Evolutionary conservation across 176 grass and related monocot genomes (phyloP), one percentile per base, ranked within the genome.

Genomic region (Lolium rigidum): DNA sequence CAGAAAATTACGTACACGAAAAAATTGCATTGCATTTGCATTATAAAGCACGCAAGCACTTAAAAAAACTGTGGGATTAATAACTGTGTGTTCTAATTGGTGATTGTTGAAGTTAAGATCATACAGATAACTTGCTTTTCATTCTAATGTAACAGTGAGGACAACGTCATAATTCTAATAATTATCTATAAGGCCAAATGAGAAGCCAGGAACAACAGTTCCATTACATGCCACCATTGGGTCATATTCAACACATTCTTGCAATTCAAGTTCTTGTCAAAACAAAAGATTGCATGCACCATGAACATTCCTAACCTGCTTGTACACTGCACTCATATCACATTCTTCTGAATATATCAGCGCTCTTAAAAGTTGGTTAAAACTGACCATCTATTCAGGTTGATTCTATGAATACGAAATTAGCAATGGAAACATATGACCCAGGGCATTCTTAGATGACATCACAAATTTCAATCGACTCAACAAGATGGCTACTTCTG

Each of bases 121-220:
- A 79, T 43, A 61, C 37, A 54, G 1, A 76, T 55, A 76, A 52
- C 22, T 28, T 75, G 22, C 25, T 35, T 76, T 9, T 43, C 24
- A 16, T 60, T 79, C 38, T 62, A 77, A 26, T 28, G 39, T 44
- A 52, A 77, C 11, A 64, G 63, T 68, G 74, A 56, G 74, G 59
- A 48, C 44, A 83, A 67, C 28, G 64, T 28, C 59, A 39, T 24
- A 77, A 5, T 48, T 18, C 18, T 64, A 84, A 77, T 39, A 21
- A 80, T 48, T 80, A 80, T 80, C 13, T 80, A 41, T 60, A 41
- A 44, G 54, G 55, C 25, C 54, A 78, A 41, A 78, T 59, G 55
- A 78, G 35, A 78, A 60, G 17, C 7, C 17, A 63, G 48, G 28
- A 56, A 21, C 60, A 62, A 17, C 39, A 77, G 11, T 77, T 65